phyloP scores from a whole-genome alignment of 441 rosid species.

The Eutrema salsugineum region DNA sequence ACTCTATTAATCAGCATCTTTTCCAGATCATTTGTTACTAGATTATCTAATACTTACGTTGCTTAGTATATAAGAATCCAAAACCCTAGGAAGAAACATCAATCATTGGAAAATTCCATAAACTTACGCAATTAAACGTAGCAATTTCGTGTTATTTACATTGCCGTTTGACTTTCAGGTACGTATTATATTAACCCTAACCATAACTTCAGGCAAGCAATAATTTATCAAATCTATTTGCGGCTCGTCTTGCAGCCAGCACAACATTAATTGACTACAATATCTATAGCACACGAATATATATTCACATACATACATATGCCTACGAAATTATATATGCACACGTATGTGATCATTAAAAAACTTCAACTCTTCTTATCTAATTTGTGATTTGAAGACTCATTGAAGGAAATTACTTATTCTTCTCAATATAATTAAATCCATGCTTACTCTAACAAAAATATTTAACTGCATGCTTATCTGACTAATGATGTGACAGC shows the following conservation, averaged over 20 bases:
- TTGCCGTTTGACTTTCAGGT: slow-evolving; percentile 17
- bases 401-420: not conserved
- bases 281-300: not conserved
- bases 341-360: slow-evolving; percentile 4
- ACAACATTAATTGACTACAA: slow-evolving; percentile 16
- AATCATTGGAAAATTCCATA: slow-evolving; percentile 20
- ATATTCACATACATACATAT: not conserved
- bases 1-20: slow-evolving; percentile 1
- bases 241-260: slow-evolving; percentile 20
- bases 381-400: not conserved
- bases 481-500: not conserved
- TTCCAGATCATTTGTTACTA: not conserved
- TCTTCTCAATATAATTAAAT: not conserved
- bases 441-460: not conserved
- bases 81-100: not conserved
- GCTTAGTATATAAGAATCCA: slow-evolving; percentile 4
- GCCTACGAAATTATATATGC: not conserved
- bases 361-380: not conserved
- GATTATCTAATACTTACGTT: slow-evolving; percentile 16
- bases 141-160: slow-evolving; percentile 9
- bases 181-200: not conserved
- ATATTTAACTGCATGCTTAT: not conserved
- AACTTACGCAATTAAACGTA: not conserved
- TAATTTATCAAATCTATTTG: not conserved
- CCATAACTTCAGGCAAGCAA: slow-evolving; percentile 7